Evolutionary conservation across 2,329 filamentous ascomycete species (phyloP), one percentile per base, ranked within the genome.

Genomic region (Paecilomyces dactylethromorphus): DNA sequence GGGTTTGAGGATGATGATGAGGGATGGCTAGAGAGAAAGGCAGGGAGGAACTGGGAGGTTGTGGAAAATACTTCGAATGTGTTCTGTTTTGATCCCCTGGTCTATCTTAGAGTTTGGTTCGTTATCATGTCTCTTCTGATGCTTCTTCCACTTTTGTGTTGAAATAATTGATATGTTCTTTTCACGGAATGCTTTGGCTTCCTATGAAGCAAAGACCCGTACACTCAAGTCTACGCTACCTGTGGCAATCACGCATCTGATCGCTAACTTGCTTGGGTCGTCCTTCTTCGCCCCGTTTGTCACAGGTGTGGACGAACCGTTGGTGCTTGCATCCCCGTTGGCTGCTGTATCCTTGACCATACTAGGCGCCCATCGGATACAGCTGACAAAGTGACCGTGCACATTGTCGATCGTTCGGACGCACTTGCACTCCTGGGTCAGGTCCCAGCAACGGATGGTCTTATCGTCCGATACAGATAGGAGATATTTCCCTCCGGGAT

Each of bases 381-480:
- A 93, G 60, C 85, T 92, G 55, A 97, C 85, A 68, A 97, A 97
- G 70, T 92, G 91, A 3, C 83, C 86, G 70, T 96, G 92, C 0
- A 86, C 87, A 62, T 91, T 90, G 39, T 82, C 81, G 15, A 97
- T 78, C 0, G 86, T 87, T 74, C 93, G 93, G 65, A 96, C 91
- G 67, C 91, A 93, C 69, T 92, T 92, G 50, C 90, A 91, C 72
- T 96, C 92, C 71, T 97, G 93, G 26, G 84, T 83, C 26, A 97
- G 79, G 77, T 97, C 93, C 93, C 93, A 97, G 78, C 92, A 97
- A 58, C 92, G 83, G 60, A 97, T 81, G 3, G 91, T 92, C 78
- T 94, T 96, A 77, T 97, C 93, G 71, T 97, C 93, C 15, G 88
- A 84, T 21, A 89, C 90, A 6, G 88, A 92, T 5, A 97, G 77